A percentile compares a stretch with the other conserved stretches of the same genome.
Conservation (phyloP, 2,329 filamentous ascomycete genomes). For the Sporothrix pseudoabietina region DNA sequence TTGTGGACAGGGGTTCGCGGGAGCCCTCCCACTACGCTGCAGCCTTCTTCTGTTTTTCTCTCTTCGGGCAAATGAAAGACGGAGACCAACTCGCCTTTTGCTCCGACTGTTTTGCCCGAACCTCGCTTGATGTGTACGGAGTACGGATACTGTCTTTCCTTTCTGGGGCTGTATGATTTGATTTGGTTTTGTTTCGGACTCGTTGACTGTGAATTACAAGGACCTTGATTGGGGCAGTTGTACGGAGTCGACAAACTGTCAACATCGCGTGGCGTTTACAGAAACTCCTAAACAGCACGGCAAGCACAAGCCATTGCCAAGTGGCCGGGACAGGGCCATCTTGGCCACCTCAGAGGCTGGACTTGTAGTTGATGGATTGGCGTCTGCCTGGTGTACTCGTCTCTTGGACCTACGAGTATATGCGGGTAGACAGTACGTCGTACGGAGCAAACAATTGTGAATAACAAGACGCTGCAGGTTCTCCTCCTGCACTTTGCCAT, state of each 20-base stretch:
- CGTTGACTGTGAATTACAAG: not conserved
- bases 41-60: not conserved
- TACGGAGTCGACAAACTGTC: not conserved
- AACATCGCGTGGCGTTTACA: not conserved
- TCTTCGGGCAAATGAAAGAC: not conserved
- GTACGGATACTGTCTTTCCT: not conserved
- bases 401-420: not conserved
- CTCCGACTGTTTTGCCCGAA: not conserved
- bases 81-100: not conserved
- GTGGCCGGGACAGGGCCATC: not conserved
- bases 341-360: not conserved
- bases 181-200: not conserved
- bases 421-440: not conserved
- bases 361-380: not conserved
- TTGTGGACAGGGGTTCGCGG: not conserved
- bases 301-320: not conserved
- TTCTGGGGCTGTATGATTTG: not conserved
- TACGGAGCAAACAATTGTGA: not conserved
- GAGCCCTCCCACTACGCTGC: constrained; percentile 17
- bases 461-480: not conserved
- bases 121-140: not conserved
- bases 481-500: not conserved
- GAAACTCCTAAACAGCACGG: not conserved
- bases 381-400: constrained; percentile 6
- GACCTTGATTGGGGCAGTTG: not conserved